Conservation (phyloP, 2,329 filamentous ascomycete genomes). For the Fusarium neocosmosporiellum region DNA sequence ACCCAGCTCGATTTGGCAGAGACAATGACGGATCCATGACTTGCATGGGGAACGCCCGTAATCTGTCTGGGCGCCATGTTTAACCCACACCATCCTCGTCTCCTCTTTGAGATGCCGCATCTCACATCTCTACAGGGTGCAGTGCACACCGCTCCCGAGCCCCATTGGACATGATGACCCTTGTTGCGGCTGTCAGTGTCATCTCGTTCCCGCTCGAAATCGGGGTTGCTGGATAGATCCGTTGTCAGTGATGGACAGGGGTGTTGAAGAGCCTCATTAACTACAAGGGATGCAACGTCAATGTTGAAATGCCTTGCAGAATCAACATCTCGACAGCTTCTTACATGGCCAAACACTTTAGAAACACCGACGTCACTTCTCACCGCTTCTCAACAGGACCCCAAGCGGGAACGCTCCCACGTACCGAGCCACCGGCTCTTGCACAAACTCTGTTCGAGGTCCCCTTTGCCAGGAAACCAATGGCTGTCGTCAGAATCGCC, state of each 20-base stretch:
- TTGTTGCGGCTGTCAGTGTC: constrained; percentile 33
- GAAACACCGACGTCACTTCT: constrained; percentile 9
- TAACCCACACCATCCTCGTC: constrained; percentile 10
- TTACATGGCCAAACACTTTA: not conserved
- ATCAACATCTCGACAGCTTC: not conserved
- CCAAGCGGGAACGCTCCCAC: constrained; percentile 15
- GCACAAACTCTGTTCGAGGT: constrained; percentile 34
- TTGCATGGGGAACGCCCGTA: constrained; percentile 1
- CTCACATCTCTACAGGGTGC: constrained; percentile 9
- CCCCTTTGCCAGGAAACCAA: constrained; percentile 29
- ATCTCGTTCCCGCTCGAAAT: constrained; percentile 10
- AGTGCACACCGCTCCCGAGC: constrained; percentile 17
- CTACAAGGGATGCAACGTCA: constrained; percentile 4
- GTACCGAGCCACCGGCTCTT: constrained; percentile 35
- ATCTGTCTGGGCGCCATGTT: constrained; percentile 13
- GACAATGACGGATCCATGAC: constrained; percentile 12
- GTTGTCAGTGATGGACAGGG: constrained; percentile 32
- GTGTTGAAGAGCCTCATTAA: constrained; percentile 33
- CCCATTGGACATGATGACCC: constrained; percentile 28
- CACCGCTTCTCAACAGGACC: constrained; percentile 8
- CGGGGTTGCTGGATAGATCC: constrained; percentile 41
- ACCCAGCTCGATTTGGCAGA: not conserved
- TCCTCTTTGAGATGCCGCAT: constrained; percentile 14
- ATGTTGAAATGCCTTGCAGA: not conserved
- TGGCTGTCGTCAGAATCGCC: constrained; percentile 10